A percentile compares a stretch with the other conserved stretches of the same genome.
phyloP scores from a whole-genome alignment of 352 stramenopile genomes.

The Phytophthora pistaciae region DNA sequence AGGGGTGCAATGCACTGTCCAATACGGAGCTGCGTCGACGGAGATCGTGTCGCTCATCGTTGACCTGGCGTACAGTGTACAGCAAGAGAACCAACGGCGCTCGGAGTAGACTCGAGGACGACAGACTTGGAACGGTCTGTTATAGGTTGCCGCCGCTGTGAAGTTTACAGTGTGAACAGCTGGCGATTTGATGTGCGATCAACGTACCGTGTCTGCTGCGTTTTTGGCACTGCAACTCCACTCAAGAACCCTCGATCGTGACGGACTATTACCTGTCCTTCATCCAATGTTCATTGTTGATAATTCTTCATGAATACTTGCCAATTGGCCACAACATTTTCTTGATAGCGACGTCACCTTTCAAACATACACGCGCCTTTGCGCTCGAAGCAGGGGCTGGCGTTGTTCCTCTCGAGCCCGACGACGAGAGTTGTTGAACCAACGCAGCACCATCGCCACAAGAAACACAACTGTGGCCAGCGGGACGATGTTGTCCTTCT shows the following conservation, averaged over 20 bases:
- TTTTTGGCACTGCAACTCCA: constrained; percentile 5
- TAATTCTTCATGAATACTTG: constrained; percentile 10
- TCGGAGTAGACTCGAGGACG: background rate
- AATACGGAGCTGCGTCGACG: constrained; percentile 15
- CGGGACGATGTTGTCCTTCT: constrained; percentile 26
- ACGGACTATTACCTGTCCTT: background rate
- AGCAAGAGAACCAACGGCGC: background rate
- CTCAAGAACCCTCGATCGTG: background rate
- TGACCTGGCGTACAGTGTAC: background rate
- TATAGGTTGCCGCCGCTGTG: background rate
- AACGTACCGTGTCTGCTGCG: constrained; percentile 5
- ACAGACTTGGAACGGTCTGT: background rate
- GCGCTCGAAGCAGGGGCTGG: constrained; percentile 15
- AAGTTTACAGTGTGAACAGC: background rate
- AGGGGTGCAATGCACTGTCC: constrained; percentile 24
- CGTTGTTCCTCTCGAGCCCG: constrained; percentile 29
- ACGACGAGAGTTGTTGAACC: constrained; percentile 31
- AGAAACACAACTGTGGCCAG: constrained; percentile 28
- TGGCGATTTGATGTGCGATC: constrained; percentile 6
- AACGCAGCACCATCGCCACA: constrained; percentile 29
- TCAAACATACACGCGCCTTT: constrained; percentile 35
- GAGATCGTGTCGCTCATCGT: constrained; percentile 14
- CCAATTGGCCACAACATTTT: background rate
- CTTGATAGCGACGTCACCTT: constrained; percentile 1
- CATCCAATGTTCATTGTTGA: constrained; percentile 12